Evolutionary conservation across 106 monocot genomes (phyloP), one percentile per base, ranked within the genome.

Genomic region (Vanilla planifolia): DNA sequence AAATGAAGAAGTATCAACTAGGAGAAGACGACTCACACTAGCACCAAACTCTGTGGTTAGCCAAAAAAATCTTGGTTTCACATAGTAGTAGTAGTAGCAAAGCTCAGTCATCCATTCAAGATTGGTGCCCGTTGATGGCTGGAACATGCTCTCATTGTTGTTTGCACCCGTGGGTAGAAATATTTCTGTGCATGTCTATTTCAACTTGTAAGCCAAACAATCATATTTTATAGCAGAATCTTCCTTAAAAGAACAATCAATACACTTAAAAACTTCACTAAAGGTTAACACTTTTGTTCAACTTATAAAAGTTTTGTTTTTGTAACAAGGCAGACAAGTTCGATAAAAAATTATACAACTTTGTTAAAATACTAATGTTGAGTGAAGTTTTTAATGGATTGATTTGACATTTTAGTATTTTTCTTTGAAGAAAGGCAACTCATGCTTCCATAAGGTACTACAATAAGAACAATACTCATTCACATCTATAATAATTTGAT

Each of bases 81-180:
- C 52, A 24, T 51, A 35, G 22, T 36, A 56, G 1, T 1, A 1
- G 2, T 17, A 3, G 50, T 61, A 0, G 36, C 76, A 82, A 2
- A 2, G n/a, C 14, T 45, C 10, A 9, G 0, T 28, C 10, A 23
- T 64, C 4, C 22, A 0, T 0, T 46, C 25, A 0, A 63, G 19
- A 10, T 30, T 53, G 17, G 61, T 73, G 40, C 68, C 65, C 0
- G 17, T 58, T n/a, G 34, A 40, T 1, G 51, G 17, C 16, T 72
- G 77, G 66, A 82, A 77, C 27, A 82, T 73, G 64, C 77, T 82
- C 13, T 77, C 65, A 3, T 82, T 55, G 26, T 21, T 70, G 68
- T 15, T 69, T 48, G 43, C 73, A 27, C 20, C 37, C 0, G 27
- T 64, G 37, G 71, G 48, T 17, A 75, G 47, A 39, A 75, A 17